Evolutionary conservation across 306 rosid species (phyloP).

Genomic region (Lupinus albus): DNA sequence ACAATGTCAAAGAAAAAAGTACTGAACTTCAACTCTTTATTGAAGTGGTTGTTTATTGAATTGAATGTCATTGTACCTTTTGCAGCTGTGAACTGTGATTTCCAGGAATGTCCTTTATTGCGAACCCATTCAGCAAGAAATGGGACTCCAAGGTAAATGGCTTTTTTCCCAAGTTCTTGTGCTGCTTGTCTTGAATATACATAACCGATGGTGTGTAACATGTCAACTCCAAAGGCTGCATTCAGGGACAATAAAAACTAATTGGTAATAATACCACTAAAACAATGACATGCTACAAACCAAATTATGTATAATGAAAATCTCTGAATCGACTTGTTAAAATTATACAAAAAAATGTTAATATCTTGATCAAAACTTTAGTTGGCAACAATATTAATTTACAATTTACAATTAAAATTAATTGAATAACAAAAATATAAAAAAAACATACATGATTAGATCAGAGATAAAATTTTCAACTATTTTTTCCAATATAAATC

Average conservation of each 20-base stretch:
- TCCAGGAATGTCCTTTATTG: conserved; percentile 88
- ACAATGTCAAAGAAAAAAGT: conserved; percentile 18
- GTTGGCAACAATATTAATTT: no score
- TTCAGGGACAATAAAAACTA: conserved; percentile 24
- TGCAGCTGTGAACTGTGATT: conserved; percentile 93
- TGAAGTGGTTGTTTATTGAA: conserved; percentile 2
- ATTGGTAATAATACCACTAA: conserved; percentile 20
- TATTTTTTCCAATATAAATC: no score
- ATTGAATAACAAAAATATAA: no score
- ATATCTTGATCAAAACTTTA: no score
- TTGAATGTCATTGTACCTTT: conserved; percentile 53
- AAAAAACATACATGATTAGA: no score
- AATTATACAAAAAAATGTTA: conserved; percentile 18
- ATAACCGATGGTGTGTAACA: conserved; percentile 79
- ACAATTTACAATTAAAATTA: no score
- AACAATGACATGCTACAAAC: not conserved
- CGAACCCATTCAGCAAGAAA: conserved; percentile 95
- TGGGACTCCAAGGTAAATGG: conserved; percentile 84
- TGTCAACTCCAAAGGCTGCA: conserved; percentile 77
- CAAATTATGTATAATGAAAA: conserved; percentile 5
- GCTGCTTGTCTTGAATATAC: conserved; percentile 94
- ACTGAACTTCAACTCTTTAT: conserved; percentile 4
- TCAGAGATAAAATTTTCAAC: no score
- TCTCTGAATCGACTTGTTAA: conserved; percentile 7
- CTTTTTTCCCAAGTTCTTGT: conserved; percentile 90